Evolutionary conservation across 2,329 filamentous ascomycete genomes (phyloP), one percentile per base, ranked within the genome.

Genomic region (Monosporascus sp.): DNA sequence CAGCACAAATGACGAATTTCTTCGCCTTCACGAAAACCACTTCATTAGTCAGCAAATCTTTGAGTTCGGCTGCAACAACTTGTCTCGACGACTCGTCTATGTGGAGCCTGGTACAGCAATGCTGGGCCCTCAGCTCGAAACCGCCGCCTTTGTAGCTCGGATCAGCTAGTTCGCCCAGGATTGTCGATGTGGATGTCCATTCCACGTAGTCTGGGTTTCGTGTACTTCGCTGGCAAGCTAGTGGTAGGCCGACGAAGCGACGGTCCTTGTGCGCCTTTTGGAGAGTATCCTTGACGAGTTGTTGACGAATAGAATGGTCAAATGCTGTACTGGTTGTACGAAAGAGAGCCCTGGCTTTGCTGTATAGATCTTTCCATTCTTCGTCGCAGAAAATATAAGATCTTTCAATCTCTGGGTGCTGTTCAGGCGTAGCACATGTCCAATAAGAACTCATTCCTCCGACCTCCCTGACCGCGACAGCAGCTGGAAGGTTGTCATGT

Each of bases 401-500:
- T n/a, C n/a, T n/a, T n/a, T n/a, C n/a, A n/a, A n/a, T n/a, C n/a
- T n/a, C n/a, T n/a, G n/a, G n/a, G n/a, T n/a, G n/a, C n/a, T n/a
- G n/a, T n/a, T n/a, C n/a, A n/a, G 57, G 51, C 3, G 45, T 64
- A 43, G 51, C 55, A 39, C 61, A 62, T 20, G 60, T 66, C 64
- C 64, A 67, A 35, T 66, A 59, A 11, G 58, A 50, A 5, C 47
- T 45, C 64, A 65, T 67, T 8, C 63, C 64, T 17, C 64, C 62
- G 2, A 65, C 52, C 17, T 46, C 38, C 7, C 61, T 57, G 14
- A 60, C 58, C 11, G 60, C 64, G 11, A 60, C 57, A 4, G 55
- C 57, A 3, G 50, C 57, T 14, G 54, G 11, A 20, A 62, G 51
- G n/a, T 59, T 60, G 37, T 38, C 37, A 7, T 39, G 35, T 7